These are phyloP conservation scores for Ramularia collo-cygni DNA, from an alignment of 2,329 filamentous ascomycete species.

Conservation along the genomic window DNA sequence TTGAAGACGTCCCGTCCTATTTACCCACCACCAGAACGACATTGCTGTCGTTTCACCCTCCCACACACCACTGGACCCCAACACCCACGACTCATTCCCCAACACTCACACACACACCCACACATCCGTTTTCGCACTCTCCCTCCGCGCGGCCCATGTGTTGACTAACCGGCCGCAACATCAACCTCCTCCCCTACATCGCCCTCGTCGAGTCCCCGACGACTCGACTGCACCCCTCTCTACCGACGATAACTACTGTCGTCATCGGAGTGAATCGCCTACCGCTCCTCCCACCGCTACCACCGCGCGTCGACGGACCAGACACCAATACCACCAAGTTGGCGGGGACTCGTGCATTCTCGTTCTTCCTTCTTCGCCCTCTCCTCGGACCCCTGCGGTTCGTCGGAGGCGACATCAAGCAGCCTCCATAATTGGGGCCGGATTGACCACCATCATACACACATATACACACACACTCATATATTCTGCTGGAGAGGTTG, in stretches of 20 bases:
- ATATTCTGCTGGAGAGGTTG: too few species aligned
- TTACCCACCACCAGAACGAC: too few species aligned
- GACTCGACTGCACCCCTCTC: slow-evolving; percentile 17
- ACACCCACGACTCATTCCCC: too few species aligned
- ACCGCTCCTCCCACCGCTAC: slow-evolving; percentile 1
- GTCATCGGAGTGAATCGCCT: too few species aligned
- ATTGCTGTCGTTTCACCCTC: too few species aligned
- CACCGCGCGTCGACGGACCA: too few species aligned
- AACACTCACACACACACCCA: slow-evolving; percentile 6
- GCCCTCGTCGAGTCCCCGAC: slow-evolving; percentile 13
- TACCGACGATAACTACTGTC: slow-evolving; percentile 5
- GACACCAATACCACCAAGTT: slow-evolving; percentile 82
- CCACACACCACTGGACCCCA: too few species aligned
- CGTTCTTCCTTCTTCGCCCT: slow-evolving; percentile 73
- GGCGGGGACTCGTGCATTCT: slow-evolving; percentile 71
- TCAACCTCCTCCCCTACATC: too few species aligned
- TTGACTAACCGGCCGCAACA: slow-evolving; percentile 20
- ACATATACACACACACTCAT: slow-evolving; percentile 3
- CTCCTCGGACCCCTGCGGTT: slow-evolving; percentile 93
- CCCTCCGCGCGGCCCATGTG: slow-evolving; percentile 10
- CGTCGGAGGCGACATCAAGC: slow-evolving; percentile 88
- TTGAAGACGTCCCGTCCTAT: too few species aligned
- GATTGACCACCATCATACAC: slow-evolving; percentile 3
- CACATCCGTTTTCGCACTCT: slow-evolving; percentile 4
- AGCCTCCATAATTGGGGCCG: slow-evolving; percentile 82